Conservation (phyloP, 164 flowering plant genomes). For the Buxus sempervirens region DNA sequence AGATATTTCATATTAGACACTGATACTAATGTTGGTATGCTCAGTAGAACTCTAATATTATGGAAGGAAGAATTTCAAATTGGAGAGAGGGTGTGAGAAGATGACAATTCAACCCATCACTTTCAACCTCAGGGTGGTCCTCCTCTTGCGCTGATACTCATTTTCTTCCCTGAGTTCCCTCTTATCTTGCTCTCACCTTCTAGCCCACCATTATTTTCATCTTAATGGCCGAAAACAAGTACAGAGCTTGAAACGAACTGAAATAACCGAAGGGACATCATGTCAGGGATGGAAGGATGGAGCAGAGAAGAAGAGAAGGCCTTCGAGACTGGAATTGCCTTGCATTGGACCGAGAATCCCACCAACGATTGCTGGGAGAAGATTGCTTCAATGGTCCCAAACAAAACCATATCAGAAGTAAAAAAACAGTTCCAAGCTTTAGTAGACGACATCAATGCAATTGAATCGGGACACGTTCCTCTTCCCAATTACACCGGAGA, state of each 20-base stretch:
- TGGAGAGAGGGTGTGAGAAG: constrained; percentile 10
- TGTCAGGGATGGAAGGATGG: constrained; percentile 35
- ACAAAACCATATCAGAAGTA: constrained; percentile 48
- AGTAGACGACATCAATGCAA: constrained; percentile 61
- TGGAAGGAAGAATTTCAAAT: background rate
- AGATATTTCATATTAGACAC: no score
- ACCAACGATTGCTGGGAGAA: constrained; percentile 47
- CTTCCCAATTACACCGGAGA: constrained; percentile 56
- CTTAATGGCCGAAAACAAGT: background rate
- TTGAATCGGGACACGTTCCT: constrained; percentile 66
- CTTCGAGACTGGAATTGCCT: constrained; percentile 72
- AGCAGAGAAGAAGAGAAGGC: constrained; percentile 75
- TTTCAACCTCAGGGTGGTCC: constrained; percentile 39
- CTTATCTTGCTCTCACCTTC: constrained; percentile 27
- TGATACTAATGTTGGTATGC: no score
- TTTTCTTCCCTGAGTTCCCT: no score
- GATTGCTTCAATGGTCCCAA: constrained; percentile 55
- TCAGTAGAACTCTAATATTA: no score
- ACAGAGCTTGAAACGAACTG: background rate
- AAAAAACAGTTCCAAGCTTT: constrained; percentile 54
- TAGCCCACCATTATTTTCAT: no score
- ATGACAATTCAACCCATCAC: constrained; percentile 25
- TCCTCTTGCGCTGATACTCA: constrained; percentile 19
- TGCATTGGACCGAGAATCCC: constrained; percentile 30
- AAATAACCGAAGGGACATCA: background rate